Conservation (phyloP, 2,329 filamentous ascomycete genomes). For the Fusarium cyanostomum region DNA sequence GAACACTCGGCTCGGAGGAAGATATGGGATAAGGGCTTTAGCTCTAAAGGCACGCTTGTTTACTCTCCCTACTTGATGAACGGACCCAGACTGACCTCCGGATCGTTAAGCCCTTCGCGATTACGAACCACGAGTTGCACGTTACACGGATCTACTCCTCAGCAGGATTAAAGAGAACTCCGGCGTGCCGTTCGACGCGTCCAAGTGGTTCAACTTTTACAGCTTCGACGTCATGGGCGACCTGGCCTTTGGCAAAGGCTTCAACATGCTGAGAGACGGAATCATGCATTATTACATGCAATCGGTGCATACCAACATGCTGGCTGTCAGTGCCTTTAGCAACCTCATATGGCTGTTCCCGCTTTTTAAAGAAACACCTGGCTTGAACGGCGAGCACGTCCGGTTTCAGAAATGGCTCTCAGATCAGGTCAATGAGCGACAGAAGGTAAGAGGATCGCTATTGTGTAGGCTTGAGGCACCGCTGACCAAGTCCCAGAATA, state of each 20-base stretch:
- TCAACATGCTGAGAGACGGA: slow-evolving; percentile 45
- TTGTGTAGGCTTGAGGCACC: fast-evolving
- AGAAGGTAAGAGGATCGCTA: background rate
- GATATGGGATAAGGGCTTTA: slow-evolving; percentile 30
- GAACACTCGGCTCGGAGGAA: slow-evolving; percentile 23
- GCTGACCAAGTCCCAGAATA: background rate
- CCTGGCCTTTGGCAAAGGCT: slow-evolving; percentile 49
- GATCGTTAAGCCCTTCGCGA: slow-evolving; percentile 9
- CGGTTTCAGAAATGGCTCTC: slow-evolving; percentile 4
- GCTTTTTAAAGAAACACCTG: slow-evolving; percentile 13
- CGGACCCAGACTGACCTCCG: no score
- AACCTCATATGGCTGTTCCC: slow-evolving; percentile 16
- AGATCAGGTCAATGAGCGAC: background rate
- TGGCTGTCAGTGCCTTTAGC: slow-evolving; percentile 10
- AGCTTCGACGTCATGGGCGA: slow-evolving; percentile 54
- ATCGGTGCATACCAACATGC: slow-evolving; percentile 9
- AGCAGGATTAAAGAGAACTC: slow-evolving; percentile 9
- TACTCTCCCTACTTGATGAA: background rate
- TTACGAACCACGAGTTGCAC: slow-evolving; percentile 14
- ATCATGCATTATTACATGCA: slow-evolving; percentile 15
- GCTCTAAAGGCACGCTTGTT: slow-evolving; percentile 17
- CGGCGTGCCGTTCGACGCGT: slow-evolving; percentile 37
- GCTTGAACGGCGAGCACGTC: slow-evolving; percentile 7
- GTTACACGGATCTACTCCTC: slow-evolving; percentile 14
- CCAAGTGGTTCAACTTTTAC: slow-evolving; percentile 49